Percentiles rank a stretch among this genome's conserved stretches.
Conservation (phyloP, 1,284 basidiomycete species). For the Austroboletus niveus region DNA sequence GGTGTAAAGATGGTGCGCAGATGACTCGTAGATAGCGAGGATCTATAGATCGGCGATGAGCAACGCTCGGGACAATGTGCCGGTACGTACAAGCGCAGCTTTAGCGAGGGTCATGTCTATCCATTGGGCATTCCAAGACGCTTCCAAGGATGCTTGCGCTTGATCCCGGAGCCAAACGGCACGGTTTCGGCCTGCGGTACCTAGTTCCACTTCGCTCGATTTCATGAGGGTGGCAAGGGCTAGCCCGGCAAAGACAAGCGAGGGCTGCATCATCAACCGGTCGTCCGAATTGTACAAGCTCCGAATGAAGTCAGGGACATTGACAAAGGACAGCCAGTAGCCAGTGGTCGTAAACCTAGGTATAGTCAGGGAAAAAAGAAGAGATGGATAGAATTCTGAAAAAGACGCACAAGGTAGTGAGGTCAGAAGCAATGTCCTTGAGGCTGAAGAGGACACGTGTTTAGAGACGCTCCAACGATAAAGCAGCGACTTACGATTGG, state of each 20-base stretch:
- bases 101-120: slow-evolving; percentile 65
- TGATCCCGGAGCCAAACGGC: slow-evolving; percentile 54
- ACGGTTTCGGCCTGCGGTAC: slow-evolving; percentile 46
- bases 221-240: slow-evolving; percentile 73
- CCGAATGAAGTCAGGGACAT: slow-evolving; percentile 52
- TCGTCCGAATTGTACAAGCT: slow-evolving; percentile 50
- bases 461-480: background rate
- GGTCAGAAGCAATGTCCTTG: slow-evolving; percentile 50
- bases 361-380: slow-evolving; percentile 5
- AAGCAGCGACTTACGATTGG: slow-evolving; percentile 39
- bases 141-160: slow-evolving; percentile 54
- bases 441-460: slow-evolving; percentile 36
- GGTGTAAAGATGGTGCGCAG: slow-evolving; percentile 63
- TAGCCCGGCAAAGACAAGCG: slow-evolving; percentile 63
- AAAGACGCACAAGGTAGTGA: slow-evolving; percentile 52
- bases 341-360: slow-evolving; percentile 48
- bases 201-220: slow-evolving; percentile 63
- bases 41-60: slow-evolving; percentile 43
- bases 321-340: slow-evolving; percentile 66
- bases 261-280: slow-evolving; percentile 60
- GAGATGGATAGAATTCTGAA: background rate
- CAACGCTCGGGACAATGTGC: background rate
- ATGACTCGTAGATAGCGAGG: slow-evolving; percentile 71
- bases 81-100: slow-evolving; percentile 64
- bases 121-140: slow-evolving; percentile 49